phyloP scores from a whole-genome alignment of 805 yeast species.

The Kodamaea sagamina region DNA sequence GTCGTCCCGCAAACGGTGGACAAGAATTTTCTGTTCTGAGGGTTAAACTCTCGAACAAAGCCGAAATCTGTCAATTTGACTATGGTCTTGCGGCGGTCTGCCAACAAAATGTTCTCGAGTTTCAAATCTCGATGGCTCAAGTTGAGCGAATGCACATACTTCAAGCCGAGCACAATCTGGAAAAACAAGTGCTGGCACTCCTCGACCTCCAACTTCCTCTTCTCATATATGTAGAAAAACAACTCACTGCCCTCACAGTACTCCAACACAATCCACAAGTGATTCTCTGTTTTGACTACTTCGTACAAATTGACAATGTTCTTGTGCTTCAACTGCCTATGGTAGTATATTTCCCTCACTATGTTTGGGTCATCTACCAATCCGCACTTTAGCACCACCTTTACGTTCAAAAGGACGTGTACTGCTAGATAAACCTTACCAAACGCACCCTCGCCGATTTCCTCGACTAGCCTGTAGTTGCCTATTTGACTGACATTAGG shows the following conservation, averaged over 20 bases:
- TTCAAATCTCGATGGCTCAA: constrained; percentile 85
- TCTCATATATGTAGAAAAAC: constrained; percentile 62
- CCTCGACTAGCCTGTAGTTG: constrained; percentile 68
- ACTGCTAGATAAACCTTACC: constrained; percentile 87
- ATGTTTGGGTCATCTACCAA: constrained; percentile 76
- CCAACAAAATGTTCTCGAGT: constrained; percentile 71
- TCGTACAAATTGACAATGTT: constrained; percentile 85
- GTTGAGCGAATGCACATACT: constrained; percentile 74
- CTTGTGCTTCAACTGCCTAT: constrained; percentile 79
- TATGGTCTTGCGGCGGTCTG: constrained; percentile 52
- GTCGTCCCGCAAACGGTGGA: constrained; percentile 93
- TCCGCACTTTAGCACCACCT: constrained; percentile 81
- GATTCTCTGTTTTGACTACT: constrained; percentile 74
- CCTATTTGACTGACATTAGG: constrained; percentile 69
- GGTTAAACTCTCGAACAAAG: constrained; percentile 74
- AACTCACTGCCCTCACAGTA: constrained; percentile 83
- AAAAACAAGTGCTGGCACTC: constrained; percentile 58
- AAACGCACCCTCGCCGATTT: constrained; percentile 90
- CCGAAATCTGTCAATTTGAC: constrained; percentile 92
- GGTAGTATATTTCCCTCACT: constrained; percentile 87
- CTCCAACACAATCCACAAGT: constrained; percentile 86
- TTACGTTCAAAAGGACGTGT: constrained; percentile 72
- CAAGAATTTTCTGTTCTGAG: constrained; percentile 49
- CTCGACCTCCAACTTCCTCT: constrained; percentile 50
- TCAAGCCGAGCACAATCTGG: constrained; percentile 65